Conservation (phyloP, 176 grass and related monocot genomes). For the Urochloa ruziziensis region DNA sequence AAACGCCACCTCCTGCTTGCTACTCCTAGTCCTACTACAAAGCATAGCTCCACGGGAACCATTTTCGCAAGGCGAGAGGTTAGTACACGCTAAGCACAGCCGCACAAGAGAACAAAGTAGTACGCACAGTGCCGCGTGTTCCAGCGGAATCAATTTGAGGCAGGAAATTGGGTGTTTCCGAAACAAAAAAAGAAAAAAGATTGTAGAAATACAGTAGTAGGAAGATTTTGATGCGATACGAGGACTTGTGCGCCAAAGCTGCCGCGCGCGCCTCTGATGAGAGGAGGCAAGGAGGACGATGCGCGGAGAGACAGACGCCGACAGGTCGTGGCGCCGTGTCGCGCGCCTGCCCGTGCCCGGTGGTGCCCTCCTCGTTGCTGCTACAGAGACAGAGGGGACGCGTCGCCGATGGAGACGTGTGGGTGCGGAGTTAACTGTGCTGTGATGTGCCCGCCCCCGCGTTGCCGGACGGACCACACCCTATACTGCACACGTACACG, state of each 20-base stretch:
- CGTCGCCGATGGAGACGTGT: background rate
- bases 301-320: conserved; percentile 20
- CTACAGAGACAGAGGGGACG: background rate
- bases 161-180: background rate
- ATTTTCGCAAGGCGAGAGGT: background rate
- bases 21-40: background rate
- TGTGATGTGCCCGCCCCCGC: too few relatives aligned
- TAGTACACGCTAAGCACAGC: background rate
- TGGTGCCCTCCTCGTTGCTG: background rate
- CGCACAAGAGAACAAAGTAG: background rate
- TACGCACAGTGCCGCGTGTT: too few relatives aligned
- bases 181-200: too few relatives aligned
- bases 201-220: too few relatives aligned
- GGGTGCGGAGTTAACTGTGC: too few relatives aligned
- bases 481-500: too few relatives aligned
- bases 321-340: conserved; percentile 29
- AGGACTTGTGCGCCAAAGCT: too few relatives aligned
- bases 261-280: too few relatives aligned
- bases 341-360: background rate
- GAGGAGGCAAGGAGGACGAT: background rate
- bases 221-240: too few relatives aligned
- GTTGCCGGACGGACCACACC: too few relatives aligned
- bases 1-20: background rate
- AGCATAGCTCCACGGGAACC: background rate
- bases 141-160: background rate